Evolutionary conservation across 345 rosid species (phyloP).

Genomic region (Pistacia vera): DNA sequence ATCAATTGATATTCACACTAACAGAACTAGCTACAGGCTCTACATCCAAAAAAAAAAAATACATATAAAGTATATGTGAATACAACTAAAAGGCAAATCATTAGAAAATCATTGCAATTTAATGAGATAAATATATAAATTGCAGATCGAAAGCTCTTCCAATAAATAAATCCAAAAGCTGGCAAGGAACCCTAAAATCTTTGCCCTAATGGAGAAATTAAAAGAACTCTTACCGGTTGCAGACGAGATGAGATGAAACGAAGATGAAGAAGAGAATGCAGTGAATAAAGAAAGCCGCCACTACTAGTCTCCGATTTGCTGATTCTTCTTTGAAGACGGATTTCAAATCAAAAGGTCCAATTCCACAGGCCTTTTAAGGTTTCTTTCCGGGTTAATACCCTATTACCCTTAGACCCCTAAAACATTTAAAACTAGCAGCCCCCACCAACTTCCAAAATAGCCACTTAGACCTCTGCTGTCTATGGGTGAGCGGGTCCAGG

Average conservation of each 20-base stretch:
- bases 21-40: background rate
- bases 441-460: too few relatives aligned
- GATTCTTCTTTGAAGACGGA: background rate
- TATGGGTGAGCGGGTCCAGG: too few relatives aligned
- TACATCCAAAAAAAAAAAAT: background rate
- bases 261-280: background rate
- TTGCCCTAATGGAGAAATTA: background rate
- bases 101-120: background rate
- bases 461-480: too few relatives aligned
- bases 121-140: background rate
- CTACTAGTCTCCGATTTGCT: background rate
- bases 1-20: constrained; percentile 28
- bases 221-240: background rate
- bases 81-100: background rate
- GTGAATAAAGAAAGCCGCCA: constrained; percentile 2
- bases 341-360: background rate
- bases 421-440: too few relatives aligned
- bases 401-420: too few relatives aligned
- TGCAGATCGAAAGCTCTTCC: background rate
- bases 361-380: too few relatives aligned
- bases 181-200: background rate
- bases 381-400: too few relatives aligned
- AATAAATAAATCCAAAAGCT: background rate
- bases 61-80: background rate
- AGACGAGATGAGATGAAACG: background rate